Base-by-base conservation (phyloP, 2,329 filamentous ascomycete species). In the Plectosphaerella plurivora region DNA sequence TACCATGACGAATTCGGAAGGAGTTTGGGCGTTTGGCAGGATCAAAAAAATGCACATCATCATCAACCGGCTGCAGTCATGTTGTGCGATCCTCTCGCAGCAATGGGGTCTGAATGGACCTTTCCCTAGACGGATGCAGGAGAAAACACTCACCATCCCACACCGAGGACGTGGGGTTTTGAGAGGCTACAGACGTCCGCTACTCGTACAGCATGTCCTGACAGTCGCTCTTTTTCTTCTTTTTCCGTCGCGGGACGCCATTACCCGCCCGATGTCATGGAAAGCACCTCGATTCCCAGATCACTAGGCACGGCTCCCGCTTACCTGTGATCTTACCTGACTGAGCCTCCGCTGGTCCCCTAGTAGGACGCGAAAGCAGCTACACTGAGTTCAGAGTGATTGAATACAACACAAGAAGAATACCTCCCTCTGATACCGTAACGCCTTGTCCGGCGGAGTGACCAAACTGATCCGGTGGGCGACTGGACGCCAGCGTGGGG, bases 1-100 rank as follows among this genome's bases (percentile, higher is more conserved):
- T 57, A 57, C 54, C 55, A 57, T 57, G 54, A 57, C 52, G 55
- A 52, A 56, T 54, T 54, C 48, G 51, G 50, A 53, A 22, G 55
- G 47, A 49, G 47, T 49, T 49, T 41, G 14, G 47, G 47, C 47
- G 47, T 49, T 49, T 37, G 47, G 47, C 48, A 37, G 55, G 20
- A 49, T 36, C 46, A 53, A 49, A 56, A 55, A 53, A 22, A 53
- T 39, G 51, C 41, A 20, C 36, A 37, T 51, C 52, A 51, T 49
- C 28, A 49, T 41, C 39, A 51, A 45, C 54, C 12, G 33, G 39
- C 37, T 6, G 4, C 36, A 46, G 20, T 28, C 45, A 28, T 45
- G 52, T 37, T 47, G 55, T 51, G 24, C 9, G 18, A 20, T 6
- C n/a, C 15, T 12, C n/a, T 20, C 41, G 41, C 41, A 18, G 8